Evolutionary conservation across 495 filamentous ascomycete species (phyloP), one percentile per base, ranked within the genome.

Genomic region (Melanomma pulvis-pyrius): DNA sequence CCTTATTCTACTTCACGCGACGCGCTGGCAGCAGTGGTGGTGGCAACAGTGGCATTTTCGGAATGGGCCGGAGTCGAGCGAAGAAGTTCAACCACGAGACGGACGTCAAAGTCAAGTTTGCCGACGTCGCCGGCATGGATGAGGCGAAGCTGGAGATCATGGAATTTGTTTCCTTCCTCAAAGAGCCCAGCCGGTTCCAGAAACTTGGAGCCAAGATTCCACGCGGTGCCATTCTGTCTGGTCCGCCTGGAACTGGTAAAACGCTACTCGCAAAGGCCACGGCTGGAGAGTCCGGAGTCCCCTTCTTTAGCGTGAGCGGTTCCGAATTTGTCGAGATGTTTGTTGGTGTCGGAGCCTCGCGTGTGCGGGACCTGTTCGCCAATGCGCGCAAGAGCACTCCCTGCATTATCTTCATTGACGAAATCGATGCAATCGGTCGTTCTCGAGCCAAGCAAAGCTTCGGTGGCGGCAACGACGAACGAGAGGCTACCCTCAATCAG

Each of bases 261-360:
- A 98, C 94, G 6, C 78, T 98, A 68, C 85, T 98, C 46, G 94
- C 94, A 47, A 98, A 98, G 80, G 94, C 94, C 25, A 98, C 94
- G 11, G 94, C 94, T 39, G 94, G 94, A 73, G 94, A 98, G 79
- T 96, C 94, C n/a, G 85, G 88, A 44, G 94, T 98, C 26, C 94
- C 94, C 15, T 98, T 98, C 84, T 98, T 90, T 83, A 96, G 88
- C 72, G 96, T 98, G 77, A 96, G 92, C 77, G 94, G 94, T 72
- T 98, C 94, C 24, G 94, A 98, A 73, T 98, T 98, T 71, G 92
- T 98, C 41, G 94, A 98, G 79, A 98, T 98, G 92, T 98, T 98
- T 71, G 94, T 98, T 46, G 94, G 94, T 83, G 94, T 98, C 55
- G 94, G 94, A 79, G 90, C 94, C 34, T 97, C 92, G 11, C 86